These are phyloP conservation scores for Elongisporangium prolatum DNA, from an alignment of 352 stramenopile species.

Conservation along the genomic window DNA sequence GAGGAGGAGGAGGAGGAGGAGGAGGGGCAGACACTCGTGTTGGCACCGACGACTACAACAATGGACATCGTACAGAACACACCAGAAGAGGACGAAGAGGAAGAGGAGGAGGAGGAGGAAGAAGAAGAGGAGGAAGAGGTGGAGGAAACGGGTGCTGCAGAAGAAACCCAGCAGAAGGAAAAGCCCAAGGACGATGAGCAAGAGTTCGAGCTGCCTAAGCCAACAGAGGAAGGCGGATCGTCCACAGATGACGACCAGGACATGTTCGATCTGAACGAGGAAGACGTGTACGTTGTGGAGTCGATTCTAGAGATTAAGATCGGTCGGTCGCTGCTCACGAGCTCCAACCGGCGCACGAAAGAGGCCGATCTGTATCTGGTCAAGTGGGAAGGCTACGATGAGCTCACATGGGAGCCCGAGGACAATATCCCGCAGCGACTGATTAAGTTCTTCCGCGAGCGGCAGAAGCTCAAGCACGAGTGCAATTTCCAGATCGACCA, in stretches of 20 bases:
- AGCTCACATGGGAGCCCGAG: conserved; percentile 75
- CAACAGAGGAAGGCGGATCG: conserved; percentile 24
- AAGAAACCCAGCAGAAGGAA: background rate
- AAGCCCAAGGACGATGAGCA: conserved; percentile 10
- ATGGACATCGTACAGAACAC: background rate
- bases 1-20: no score
- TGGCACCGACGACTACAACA: no score
- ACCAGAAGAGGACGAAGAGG: conserved; percentile 21
- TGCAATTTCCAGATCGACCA: conserved; percentile 56
- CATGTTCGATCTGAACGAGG: conserved; percentile 67
- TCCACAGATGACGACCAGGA: conserved; percentile 64
- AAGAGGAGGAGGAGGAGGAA: conserved; percentile 23
- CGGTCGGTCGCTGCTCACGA: conserved; percentile 34
- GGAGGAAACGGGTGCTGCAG: conserved; percentile 10
- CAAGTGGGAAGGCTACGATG: conserved; percentile 77
- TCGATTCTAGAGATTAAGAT: conserved; percentile 67
- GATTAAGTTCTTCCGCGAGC: conserved; percentile 52
- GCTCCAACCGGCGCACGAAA: conserved; percentile 29
- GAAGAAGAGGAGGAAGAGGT: conserved; percentile 16
- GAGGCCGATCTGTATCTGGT: conserved; percentile 68
- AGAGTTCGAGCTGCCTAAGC: background rate
- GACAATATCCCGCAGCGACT: conserved; percentile 61
- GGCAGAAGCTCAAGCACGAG: conserved; percentile 36
- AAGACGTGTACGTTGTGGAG: conserved; percentile 72
- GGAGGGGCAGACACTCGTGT: conserved; percentile 1